Conservation (phyloP, 2,329 filamentous ascomycete genomes). For the Diaporthe citri region DNA sequence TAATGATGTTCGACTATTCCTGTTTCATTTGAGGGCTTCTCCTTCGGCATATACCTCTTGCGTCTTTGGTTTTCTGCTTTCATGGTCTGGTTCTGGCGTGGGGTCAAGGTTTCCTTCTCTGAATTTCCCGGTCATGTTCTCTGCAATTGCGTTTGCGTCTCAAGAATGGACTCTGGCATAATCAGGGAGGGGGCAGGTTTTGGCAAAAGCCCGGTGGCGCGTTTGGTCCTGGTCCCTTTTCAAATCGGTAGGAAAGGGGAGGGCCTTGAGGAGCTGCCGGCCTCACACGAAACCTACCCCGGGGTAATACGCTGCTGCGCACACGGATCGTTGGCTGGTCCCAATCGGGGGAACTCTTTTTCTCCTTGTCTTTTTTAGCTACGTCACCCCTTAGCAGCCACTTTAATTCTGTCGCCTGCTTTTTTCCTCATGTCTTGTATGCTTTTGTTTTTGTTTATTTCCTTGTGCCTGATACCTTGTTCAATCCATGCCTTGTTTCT, state of each 20-base stretch:
- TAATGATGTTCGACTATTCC: conserved; percentile 66
- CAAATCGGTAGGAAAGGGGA: conserved; percentile 47
- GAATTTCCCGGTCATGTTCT: conserved; percentile 45
- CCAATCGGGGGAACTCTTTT: conserved; percentile 57
- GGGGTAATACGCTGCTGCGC: conserved; percentile 55
- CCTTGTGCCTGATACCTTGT: conserved; percentile 69
- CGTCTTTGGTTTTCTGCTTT: conserved; percentile 50
- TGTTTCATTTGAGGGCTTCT: conserved; percentile 50
- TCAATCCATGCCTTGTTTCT: conserved; percentile 58
- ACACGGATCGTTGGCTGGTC: conserved; percentile 63
- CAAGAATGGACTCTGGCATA: conserved; percentile 58
- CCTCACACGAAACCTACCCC: conserved; percentile 51
- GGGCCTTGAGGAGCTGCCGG: conserved; percentile 47
- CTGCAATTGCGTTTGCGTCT: conserved; percentile 48
- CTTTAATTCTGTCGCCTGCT: conserved; percentile 55
- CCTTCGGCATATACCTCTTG: conserved; percentile 58
- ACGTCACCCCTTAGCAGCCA: conserved; percentile 56
- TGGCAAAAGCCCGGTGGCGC: conserved; percentile 52
- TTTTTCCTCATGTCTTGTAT: conserved; percentile 47
- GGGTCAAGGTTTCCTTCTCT: conserved; percentile 43
- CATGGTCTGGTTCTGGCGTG: conserved; percentile 45
- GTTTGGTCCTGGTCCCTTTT: conserved; percentile 48
- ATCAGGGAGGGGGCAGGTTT: conserved; percentile 53
- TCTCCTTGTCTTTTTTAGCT: conserved; percentile 62
- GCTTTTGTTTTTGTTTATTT: conserved; percentile 37